Base-by-base conservation (phyloP, 2,329 filamentous ascomycete species). In the Nothophoma quercina region DNA sequence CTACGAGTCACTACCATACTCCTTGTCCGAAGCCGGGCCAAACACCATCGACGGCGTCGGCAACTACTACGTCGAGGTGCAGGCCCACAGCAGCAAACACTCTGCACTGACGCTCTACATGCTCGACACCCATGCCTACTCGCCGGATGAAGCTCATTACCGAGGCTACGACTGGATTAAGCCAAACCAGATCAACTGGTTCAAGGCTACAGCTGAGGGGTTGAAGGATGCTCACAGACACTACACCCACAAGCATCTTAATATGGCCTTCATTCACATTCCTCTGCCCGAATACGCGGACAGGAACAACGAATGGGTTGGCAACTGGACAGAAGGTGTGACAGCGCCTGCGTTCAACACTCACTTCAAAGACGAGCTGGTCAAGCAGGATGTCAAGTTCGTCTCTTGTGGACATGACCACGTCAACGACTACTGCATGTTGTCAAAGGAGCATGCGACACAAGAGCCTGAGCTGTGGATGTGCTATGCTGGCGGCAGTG, bases 91-190 rank as follows among this genome's bases (percentile, higher is more conserved):
- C 54, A 90, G 88, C 13, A 87, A 90, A 54, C 93, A 98, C 75
- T 96, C 92, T 1, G 95, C 95, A 5, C 77, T 99, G 42, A 97
- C 93, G 0, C 80, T 99, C n/a, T 99, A 97, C 76, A 81, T 99
- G 60, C 84, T 99, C 35, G 95, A 99, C 75, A 93, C 93, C 0
- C 95, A 99, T 72, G 83, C 90, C 4, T 96, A 97, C 74, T 91
- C 91, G 5, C 93, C 93, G 0, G 90, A 99, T 69, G 91, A 97
- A 75, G 85, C 87, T 49, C 86, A 90, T 54, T 97, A 87, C 72
- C 85, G 86, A n/a, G 95, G 95, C 39, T 99, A 99, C 71, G 93
- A 98, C 76, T 99, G 95, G 95, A 79, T 99, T 69, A 98, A 98
- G 77, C 88, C 88, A 35, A 92, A 85, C 63, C 95, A 99, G 75